These are phyloP conservation scores for Diplocarpon mali DNA, from an alignment of 2,329 filamentous ascomycete genomes.

Conservation along the genomic window DNA sequence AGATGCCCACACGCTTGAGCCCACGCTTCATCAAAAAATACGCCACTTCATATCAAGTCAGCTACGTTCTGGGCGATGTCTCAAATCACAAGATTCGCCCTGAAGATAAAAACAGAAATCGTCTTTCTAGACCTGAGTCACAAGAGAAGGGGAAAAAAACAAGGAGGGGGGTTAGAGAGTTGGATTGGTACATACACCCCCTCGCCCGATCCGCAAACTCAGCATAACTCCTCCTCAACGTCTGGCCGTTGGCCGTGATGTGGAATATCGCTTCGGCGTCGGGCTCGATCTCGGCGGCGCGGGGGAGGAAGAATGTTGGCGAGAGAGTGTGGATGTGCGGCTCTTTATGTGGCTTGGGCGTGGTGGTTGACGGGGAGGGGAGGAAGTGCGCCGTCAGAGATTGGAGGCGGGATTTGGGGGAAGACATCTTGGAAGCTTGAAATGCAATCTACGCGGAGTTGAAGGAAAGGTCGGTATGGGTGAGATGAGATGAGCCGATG, in stretches of 20 bases:
- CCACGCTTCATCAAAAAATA: slow-evolving; percentile 73
- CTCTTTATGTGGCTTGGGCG: slow-evolving; percentile 24
- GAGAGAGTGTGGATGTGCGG: slow-evolving; percentile 63
- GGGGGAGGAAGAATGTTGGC: slow-evolving; percentile 76
- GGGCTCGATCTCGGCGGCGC: slow-evolving; percentile 81
- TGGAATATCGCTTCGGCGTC: slow-evolving; percentile 78
- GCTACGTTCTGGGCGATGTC: too few species aligned
- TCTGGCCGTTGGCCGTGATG: slow-evolving; percentile 63
- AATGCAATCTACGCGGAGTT: background rate
- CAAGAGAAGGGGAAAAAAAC: too few species aligned
- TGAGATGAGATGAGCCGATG: background rate
- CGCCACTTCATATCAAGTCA: slow-evolving; percentile 38
- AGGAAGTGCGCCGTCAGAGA: slow-evolving; percentile 46
- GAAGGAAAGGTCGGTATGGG: too few species aligned
- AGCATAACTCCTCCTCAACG: slow-evolving; percentile 65
- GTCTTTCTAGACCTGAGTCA: too few species aligned
- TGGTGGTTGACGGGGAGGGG: slow-evolving; percentile 26
- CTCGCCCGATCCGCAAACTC: slow-evolving; percentile 78
- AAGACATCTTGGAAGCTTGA: slow-evolving; percentile 47
- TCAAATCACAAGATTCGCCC: too few species aligned
- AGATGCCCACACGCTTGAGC: slow-evolving; percentile 68
- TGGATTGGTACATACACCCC: slow-evolving; percentile 33
- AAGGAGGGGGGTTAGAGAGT: too few species aligned
- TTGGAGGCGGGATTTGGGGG: slow-evolving; percentile 47
- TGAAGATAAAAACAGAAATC: too few species aligned